Percentiles rank a stretch among this genome's conserved stretches.
phyloP scores from a whole-genome alignment of 495 filamentous ascomycete species.

The Xylaria cubensis region DNA sequence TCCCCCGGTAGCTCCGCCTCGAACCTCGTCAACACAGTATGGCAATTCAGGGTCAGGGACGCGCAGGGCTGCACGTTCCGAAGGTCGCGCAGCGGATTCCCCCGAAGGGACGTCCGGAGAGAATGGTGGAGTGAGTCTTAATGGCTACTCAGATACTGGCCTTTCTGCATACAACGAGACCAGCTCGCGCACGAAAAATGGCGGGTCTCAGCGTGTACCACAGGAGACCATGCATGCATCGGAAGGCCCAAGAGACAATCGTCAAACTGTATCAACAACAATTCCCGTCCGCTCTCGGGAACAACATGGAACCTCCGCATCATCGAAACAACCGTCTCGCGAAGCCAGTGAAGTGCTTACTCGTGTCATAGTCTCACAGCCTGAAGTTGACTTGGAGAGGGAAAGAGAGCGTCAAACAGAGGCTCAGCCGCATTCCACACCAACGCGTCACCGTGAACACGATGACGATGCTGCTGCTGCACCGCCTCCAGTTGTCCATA shows the following conservation, averaged over 20 bases:
- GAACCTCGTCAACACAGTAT: constrained; percentile 64
- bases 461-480: constrained; percentile 56
- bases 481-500: constrained; percentile 60
- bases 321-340: constrained; percentile 59
- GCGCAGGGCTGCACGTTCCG: constrained; percentile 49
- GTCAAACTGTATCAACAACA: constrained; percentile 49
- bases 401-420: constrained; percentile 75
- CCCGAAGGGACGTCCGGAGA: constrained; percentile 47
- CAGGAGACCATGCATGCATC: constrained; percentile 53
- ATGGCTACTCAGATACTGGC: constrained; percentile 42
- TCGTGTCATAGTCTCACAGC: constrained; percentile 78
- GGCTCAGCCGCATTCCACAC: constrained; percentile 52
- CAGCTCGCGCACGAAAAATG: constrained; percentile 58
- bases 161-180: constrained; percentile 43
- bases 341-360: constrained; percentile 78
- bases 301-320: constrained; percentile 30
- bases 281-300: constrained; percentile 53
- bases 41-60: constrained; percentile 37
- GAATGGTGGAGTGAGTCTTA: constrained; percentile 43
- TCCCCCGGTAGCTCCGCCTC: constrained; percentile 62
- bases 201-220: constrained; percentile 46
- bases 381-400: constrained; percentile 76
- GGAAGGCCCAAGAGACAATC: constrained; percentile 56
- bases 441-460: constrained; percentile 40
- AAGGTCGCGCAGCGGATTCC: constrained; percentile 50